These are phyloP conservation scores for Fagus crenata DNA, from an alignment of 306 rosid genomes.

Conservation along the genomic window DNA sequence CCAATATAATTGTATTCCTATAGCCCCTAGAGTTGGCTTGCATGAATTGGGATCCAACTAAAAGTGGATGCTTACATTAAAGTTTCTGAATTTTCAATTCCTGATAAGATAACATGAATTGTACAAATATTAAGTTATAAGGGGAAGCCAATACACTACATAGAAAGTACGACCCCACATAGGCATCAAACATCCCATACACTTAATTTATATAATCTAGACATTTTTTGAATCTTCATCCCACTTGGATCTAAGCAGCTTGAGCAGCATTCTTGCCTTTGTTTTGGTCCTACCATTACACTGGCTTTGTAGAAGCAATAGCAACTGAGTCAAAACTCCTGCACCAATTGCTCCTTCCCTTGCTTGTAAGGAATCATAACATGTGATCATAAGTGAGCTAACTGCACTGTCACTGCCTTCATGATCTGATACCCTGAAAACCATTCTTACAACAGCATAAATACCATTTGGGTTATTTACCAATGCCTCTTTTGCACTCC, in stretches of 20 bases:
- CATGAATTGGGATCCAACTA: not conserved
- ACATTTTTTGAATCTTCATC: slow-evolving; percentile 41
- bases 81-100: slow-evolving; percentile 3
- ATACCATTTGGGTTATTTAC: slow-evolving; percentile 45
- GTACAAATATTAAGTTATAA: slow-evolving; percentile 8
- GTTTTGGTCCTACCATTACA: slow-evolving; percentile 58
- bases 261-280: slow-evolving; percentile 74
- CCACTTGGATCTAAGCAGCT: slow-evolving; percentile 69
- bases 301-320: slow-evolving; percentile 80
- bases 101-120: not conserved
- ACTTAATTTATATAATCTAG: slow-evolving; percentile 17
- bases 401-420: slow-evolving; percentile 73
- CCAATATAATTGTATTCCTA: too few relatives aligned
- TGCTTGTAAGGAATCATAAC: slow-evolving; percentile 49
- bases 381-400: slow-evolving; percentile 48
- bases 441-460: slow-evolving; percentile 55
- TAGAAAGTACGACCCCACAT: slow-evolving; percentile 7
- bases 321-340: slow-evolving; percentile 62
- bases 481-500: slow-evolving; percentile 55
- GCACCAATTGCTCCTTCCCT: slow-evolving; percentile 62
- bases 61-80: not conserved
- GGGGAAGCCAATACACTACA: slow-evolving; percentile 8
- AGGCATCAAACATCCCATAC: slow-evolving; percentile 25
- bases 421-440: slow-evolving; percentile 65
- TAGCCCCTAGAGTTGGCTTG: too few relatives aligned